Percentiles rank a stretch among this genome's conserved stretches.
Evolutionary conservation across 116 monocot genomes (phyloP).

Genomic region (Papilionanthe hybrid): DNA sequence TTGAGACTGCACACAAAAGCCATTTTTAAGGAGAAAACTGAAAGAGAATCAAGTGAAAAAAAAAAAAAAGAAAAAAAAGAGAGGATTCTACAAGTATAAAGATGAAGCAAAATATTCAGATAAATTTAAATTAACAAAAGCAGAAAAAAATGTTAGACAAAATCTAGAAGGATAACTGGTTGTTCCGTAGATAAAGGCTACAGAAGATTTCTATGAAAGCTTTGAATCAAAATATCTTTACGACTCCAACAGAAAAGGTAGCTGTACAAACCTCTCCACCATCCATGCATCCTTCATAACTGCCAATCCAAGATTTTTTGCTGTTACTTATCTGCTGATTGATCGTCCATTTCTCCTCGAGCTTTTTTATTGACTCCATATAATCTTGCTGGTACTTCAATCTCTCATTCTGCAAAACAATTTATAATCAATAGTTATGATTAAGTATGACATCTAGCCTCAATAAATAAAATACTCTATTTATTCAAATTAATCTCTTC

Average conservation of each 20-base stretch:
- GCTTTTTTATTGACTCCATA: slow-evolving; percentile 83
- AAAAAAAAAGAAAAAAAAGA: not conserved
- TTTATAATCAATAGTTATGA: not conserved
- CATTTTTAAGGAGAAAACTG: not conserved
- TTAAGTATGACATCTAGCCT: not conserved
- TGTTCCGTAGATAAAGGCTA: not conserved
- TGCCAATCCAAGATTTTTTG: slow-evolving; percentile 23
- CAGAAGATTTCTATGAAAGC: not conserved
- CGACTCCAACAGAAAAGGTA: not conserved
- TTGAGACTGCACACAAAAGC: no score
- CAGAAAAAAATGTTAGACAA: not conserved
- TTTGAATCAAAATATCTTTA: not conserved
- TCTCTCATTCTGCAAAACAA: slow-evolving; percentile 60
- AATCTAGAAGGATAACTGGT: not conserved
- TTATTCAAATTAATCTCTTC: not conserved
- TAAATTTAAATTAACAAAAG: slow-evolving; percentile 1
- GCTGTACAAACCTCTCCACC: slow-evolving; percentile 28
- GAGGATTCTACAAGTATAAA: not conserved
- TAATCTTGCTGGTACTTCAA: slow-evolving; percentile 76
- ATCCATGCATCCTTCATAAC: slow-evolving; percentile 24
- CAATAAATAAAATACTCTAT: not conserved
- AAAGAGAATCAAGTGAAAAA: not conserved
- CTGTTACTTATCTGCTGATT: slow-evolving; percentile 40
- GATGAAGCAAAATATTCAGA: not conserved
- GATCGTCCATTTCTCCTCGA: slow-evolving; percentile 80